Percentiles rank a stretch among this genome's conserved stretches.
These are phyloP conservation scores for Solanum megistacrolobum DNA, from an alignment of 257 asterid species.

Conservation along the genomic window DNA sequence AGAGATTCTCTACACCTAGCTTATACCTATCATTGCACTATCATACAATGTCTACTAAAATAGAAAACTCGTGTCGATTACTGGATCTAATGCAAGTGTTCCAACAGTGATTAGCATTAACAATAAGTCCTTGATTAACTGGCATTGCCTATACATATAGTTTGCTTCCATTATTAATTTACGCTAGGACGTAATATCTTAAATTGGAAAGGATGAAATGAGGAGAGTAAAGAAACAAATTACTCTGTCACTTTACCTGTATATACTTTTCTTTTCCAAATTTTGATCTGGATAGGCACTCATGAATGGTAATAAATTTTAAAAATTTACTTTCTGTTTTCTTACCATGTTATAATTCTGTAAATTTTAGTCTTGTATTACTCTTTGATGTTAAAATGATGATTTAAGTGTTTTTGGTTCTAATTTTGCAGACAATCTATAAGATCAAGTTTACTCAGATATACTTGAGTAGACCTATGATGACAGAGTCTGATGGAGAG, in stretches of 20 bases:
- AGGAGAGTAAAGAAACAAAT: background rate
- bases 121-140: background rate
- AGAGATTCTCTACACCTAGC: background rate
- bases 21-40: background rate
- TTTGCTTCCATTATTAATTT: background rate
- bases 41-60: background rate
- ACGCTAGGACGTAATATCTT: background rate
- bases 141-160: background rate
- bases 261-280: background rate
- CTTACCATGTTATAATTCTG: background rate
- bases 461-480: slow-evolving; percentile 94
- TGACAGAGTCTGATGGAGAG: slow-evolving; percentile 99
- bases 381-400: background rate
- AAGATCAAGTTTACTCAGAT: slow-evolving; percentile 89
- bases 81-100: background rate
- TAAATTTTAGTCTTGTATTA: background rate
- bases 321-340: background rate
- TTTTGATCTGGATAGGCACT: background rate
- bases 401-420: background rate
- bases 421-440: slow-evolving; percentile 65
- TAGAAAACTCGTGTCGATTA: background rate
- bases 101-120: background rate
- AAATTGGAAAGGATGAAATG: background rate
- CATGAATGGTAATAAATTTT: background rate
- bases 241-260: background rate